Base-by-base conservation (phyloP, 1,284 basidiomycete genomes). In the Paramarasmius palmivorus region DNA sequence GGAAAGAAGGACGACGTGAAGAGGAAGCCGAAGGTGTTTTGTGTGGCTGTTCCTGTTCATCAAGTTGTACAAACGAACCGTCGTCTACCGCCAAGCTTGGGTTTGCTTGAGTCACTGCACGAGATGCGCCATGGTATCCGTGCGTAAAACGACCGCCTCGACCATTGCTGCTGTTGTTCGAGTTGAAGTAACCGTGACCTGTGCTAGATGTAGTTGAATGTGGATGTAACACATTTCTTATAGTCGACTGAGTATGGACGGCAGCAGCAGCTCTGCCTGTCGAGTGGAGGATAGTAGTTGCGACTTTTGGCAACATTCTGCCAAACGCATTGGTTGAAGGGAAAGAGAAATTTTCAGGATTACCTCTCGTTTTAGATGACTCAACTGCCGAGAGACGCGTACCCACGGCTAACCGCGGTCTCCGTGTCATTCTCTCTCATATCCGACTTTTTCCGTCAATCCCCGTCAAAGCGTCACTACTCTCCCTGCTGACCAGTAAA, bases 221-320 rank as follows among this genome's bases (percentile, higher is more conserved):
- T 57, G 64, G 19, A 69, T 89, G 86, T 52, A 90, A 77, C 50
- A 86, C 89, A 78, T 87, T 91, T 58, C 88, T 75, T 65, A 92
- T 73, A 0, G 86, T 81, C 56, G 85, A 78, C 66, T 86, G 86
- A 58, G 83, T 83, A 63, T 90, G 88, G 41, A 86, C 86, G 44
- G 84, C 82, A 2, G 85, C 81, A 49, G 84, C 89, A 15, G 86
- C 88, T 63, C 89, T 84, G 23, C 84, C 79, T 0, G 86, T 88
- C 60, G 86, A 84, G 59, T 90, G 82, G 32, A 92, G 72, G 52
- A 92, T 75, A 50, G 86, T 83, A 29, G 83, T 86, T 22, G 88
- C 86, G 69, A 89, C 85, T 70, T 90, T 90, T 50, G 90, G 89
- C 64, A 92, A 73, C 90, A 92, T 92, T 26, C 9, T 38, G 47